Evolutionary conservation across 495 filamentous ascomycete species (phyloP).

Genomic region (Aspergillus hancockii): DNA sequence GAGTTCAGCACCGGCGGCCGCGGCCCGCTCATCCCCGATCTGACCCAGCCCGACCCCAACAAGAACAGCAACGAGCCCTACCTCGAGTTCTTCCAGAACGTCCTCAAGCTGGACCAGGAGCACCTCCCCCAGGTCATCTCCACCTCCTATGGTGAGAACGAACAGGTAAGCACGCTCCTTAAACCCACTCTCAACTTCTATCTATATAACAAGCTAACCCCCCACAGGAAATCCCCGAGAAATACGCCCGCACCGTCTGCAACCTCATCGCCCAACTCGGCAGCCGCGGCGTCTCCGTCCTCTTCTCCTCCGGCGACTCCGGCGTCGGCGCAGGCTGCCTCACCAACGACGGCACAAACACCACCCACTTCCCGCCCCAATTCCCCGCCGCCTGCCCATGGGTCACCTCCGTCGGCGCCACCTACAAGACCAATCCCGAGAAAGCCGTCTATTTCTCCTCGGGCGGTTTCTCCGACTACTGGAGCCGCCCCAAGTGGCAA

Average conservation of each 20-base stretch:
- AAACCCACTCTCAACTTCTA: neutral
- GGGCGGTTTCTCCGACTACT: constrained; percentile 71
- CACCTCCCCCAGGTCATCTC: constrained; percentile 74
- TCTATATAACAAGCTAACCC: neutral
- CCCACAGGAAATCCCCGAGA: constrained; percentile 61
- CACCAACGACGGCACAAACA: constrained; percentile 67
- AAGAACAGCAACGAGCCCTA: constrained; percentile 75
- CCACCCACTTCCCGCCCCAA: constrained; percentile 63
- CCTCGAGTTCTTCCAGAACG: constrained; percentile 65
- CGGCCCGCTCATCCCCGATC: constrained; percentile 62
- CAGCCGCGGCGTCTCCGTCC: constrained; percentile 70
- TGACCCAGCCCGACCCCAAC: constrained; percentile 52
- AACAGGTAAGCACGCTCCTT: constrained; percentile 50
- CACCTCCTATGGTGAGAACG: constrained; percentile 81
- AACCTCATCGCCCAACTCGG: constrained; percentile 70
- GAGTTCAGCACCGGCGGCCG: constrained; percentile 70
- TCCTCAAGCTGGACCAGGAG: constrained; percentile 47
- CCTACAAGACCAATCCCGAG: constrained; percentile 58
- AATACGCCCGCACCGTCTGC: constrained; percentile 70
- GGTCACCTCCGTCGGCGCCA: constrained; percentile 73
- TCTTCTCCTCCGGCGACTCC: constrained; percentile 72
- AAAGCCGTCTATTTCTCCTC: constrained; percentile 55
- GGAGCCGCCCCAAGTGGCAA: constrained; percentile 63
- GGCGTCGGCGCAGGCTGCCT: constrained; percentile 67
- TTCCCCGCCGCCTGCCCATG: constrained; percentile 77